Evolutionary conservation across 139 green algal species (phyloP), one percentile per base, ranked within the genome.

Genomic region (Chlamydomonas incerta): DNA sequence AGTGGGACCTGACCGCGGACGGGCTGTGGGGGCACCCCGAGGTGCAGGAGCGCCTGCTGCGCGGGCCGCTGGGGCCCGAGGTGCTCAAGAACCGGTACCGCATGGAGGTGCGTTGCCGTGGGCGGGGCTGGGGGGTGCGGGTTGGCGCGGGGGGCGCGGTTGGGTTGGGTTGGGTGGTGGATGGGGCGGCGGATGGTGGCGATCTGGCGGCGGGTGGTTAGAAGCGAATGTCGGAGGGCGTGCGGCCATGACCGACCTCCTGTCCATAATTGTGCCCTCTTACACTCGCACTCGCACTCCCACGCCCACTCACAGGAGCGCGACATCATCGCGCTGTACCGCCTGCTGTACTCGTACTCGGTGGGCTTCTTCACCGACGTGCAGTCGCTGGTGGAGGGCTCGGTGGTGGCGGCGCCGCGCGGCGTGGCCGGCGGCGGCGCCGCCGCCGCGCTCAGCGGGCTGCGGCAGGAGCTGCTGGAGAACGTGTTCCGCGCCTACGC

Each of bases 331-430:
- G 50, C 58, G 47, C 83, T 91, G 57, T 91, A 91, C 76, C 83
- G 88, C 63, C 63, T 85, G 66, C 77, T 91, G 37, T 91, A 91
- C 83, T 57, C 60, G 23, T 91, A 91, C 88, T 71, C 41, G 15
- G 88, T 91, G 15, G 65, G 83, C 71, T 80, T 87, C 66, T 85
- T 85, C 80, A 75, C 63, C 29, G 77, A 83, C 41, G 77, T 83
- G 77, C 37, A 83, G 77, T 50, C 63, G 37, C 63, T 83, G 77
- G 31, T 83, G 77, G 77, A 83, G 11, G 26, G 26, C 17, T 46
- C 77, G 17, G n/a, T 83, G 37, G n/a, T 28, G 60, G n/a, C 10
- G 65, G 65, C 14, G 29, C 65, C 29, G 65, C 67, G 41, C 71
- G 57, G 41, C 26, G 72, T 31, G 72, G 69, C 72, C 9, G 52